phyloP scores from a whole-genome alignment of 805 yeast genomes.

The Candida easanensis region DNA sequence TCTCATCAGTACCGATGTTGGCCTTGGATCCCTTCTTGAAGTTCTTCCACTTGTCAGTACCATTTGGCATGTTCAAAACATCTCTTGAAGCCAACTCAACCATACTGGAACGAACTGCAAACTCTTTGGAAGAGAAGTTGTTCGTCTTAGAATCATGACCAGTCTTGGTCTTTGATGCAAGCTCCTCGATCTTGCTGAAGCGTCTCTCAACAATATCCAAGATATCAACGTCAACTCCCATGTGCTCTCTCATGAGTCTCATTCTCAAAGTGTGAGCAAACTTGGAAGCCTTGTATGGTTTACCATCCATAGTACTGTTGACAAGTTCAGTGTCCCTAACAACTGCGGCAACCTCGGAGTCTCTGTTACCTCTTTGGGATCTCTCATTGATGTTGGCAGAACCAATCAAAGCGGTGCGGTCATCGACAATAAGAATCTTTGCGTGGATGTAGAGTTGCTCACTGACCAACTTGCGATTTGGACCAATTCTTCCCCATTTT shows the following conservation, averaged over 20 bases:
- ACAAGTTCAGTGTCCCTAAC: conserved; percentile 80
- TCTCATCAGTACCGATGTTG: conserved; percentile 1
- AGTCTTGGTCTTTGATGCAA: conserved; percentile 29
- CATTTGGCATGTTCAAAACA: conserved; percentile 48
- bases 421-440: conserved; percentile 88
- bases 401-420: conserved; percentile 89
- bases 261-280: conserved; percentile 88
- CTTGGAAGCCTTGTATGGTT: conserved; percentile 75
- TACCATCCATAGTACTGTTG: conserved; percentile 70
- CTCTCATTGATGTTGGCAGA: conserved; percentile 97
- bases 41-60: conserved; percentile 46
- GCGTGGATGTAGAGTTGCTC: conserved; percentile 96
- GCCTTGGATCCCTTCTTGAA: conserved; percentile 8
- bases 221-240: conserved; percentile 89
- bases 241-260: conserved; percentile 93
- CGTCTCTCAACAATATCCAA: conserved; percentile 78
- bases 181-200: conserved; percentile 42
- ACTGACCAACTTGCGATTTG: conserved; percentile 66
- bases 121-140: conserved; percentile 34
- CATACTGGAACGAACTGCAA: conserved; percentile 54
- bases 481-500: conserved; percentile 94
- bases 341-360: conserved; percentile 89
- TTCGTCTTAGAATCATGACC: conserved; percentile 41
- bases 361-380: conserved; percentile 91
- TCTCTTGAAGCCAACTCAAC: conserved; percentile 74